phyloP scores from a whole-genome alignment of 805 yeast species.

The Zygosaccharomyces siamensis region DNA sequence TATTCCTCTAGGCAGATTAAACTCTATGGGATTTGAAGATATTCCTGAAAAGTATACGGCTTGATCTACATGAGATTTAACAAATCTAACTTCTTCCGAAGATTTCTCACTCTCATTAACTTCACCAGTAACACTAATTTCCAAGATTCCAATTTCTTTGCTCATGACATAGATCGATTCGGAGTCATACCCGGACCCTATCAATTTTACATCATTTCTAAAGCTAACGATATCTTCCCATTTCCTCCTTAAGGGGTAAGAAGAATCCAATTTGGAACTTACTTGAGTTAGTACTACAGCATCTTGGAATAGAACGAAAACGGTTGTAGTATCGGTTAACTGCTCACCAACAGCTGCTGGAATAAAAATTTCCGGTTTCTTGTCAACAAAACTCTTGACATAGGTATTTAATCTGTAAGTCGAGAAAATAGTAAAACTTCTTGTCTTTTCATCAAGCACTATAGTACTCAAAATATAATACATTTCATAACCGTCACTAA shows the following conservation, averaged over 20 bases:
- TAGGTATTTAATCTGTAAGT: constrained; percentile 60
- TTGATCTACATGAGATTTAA: constrained; percentile 77
- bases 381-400: constrained; percentile 22
- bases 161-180: constrained; percentile 46
- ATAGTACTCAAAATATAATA: constrained; percentile 51
- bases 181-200: constrained; percentile 57
- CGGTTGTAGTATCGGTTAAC: constrained; percentile 34
- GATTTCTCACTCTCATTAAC: constrained; percentile 23
- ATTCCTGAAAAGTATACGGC: constrained; percentile 61
- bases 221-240: constrained; percentile 82
- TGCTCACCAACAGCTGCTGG: constrained; percentile 46
- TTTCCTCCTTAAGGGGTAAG: constrained; percentile 38
- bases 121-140: constrained; percentile 45
- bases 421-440: constrained; percentile 53
- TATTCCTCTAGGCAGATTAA: constrained; percentile 42
- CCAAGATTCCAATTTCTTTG: constrained; percentile 54
- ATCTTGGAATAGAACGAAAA: constrained; percentile 54
- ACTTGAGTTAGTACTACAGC: constrained; percentile 66
- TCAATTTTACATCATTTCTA: constrained; percentile 45
- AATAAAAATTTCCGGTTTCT: constrained; percentile 47
- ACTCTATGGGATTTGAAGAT: constrained; percentile 44
- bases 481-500: constrained; percentile 35
- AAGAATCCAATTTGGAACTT: constrained; percentile 36
- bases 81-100: constrained; percentile 33
- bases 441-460: constrained; percentile 40